Evolutionary conservation across 169 alveolate genomes (phyloP), one percentile per base, ranked within the genome.

Genomic region (Cryptosporidium muris): DNA sequence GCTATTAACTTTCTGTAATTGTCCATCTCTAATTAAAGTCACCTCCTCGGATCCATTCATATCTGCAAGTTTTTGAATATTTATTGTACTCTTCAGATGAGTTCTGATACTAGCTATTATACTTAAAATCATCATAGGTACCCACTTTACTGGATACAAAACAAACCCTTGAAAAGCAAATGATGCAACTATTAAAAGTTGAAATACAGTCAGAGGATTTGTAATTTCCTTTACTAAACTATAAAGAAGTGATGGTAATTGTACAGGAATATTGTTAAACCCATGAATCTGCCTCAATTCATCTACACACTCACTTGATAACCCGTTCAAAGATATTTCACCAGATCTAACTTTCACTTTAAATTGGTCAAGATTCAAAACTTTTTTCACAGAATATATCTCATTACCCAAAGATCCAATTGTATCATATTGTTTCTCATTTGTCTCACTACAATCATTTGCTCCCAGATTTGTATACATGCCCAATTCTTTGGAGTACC

Each of bases 131-230:
- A 90, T 80, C 89, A 89, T 67, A 52, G 81, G 81, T 48, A 89
- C 65, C 66, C 90, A 62, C 67, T 88, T 56, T 25, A 64, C 51
- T 52, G 81, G 82, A 42, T 58, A 74, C 5, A 74, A 64, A 4
- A 74, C 62, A 67, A 91, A 92, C 1, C 91, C 93, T 64, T 91
- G 92, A 43, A 74, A 81, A 53, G 88, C 88, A 91, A 94, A 93
- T 6, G 93, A 81, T 4, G 90, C 80, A 40, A 92, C 88, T 65
- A 91, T 81, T 62, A 88, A 90, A 14, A 91, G 64, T 80, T 92
- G 91, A 82, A 92, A 92, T 42, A 91, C 67, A 48, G 90, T 90
- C 47, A 91, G 90, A 7, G 93, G 93, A 64, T 89, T 63, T 64
- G 81, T 64, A 3, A 88, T 64, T 63, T 90, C 93, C 52, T 80